Percentiles rank a stretch among this genome's conserved stretches.
phyloP scores from a whole-genome alignment of 805 yeast species.

The Schwanniomyces polymorphus region DNA sequence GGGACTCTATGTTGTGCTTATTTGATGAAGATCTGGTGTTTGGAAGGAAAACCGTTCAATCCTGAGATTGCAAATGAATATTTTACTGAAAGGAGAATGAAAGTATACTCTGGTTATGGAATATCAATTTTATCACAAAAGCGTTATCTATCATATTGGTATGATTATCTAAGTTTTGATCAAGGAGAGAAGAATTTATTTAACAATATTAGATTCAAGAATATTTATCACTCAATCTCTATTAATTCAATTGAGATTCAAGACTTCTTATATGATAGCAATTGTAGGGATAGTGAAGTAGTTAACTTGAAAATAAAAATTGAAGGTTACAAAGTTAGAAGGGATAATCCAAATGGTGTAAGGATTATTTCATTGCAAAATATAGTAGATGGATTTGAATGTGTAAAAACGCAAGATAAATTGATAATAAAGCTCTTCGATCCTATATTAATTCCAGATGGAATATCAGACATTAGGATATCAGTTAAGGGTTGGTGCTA shows the following conservation, averaged over 20 bases:
- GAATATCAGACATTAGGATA: slow-evolving; percentile 15
- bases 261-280: not conserved
- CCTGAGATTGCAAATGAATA: slow-evolving; percentile 40
- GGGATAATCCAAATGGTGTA: slow-evolving; percentile 4
- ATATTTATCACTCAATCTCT: not conserved
- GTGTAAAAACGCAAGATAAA: not conserved
- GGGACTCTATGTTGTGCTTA: slow-evolving; percentile 76
- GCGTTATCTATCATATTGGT: slow-evolving; percentile 63
- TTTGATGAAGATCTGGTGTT: slow-evolving; percentile 47
- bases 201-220: slow-evolving; percentile 8
- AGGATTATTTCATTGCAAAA: slow-evolving; percentile 1
- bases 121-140: slow-evolving; percentile 71
- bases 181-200: not conserved
- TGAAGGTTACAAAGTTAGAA: not conserved
- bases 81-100: slow-evolving; percentile 62
- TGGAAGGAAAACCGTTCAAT: not conserved
- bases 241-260: not conserved
- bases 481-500: slow-evolving; percentile 17
- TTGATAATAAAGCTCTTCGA: not conserved
- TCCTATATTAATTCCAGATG: not conserved
- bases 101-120: slow-evolving; percentile 56
- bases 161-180: slow-evolving; percentile 6
- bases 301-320: slow-evolving; percentile 5
- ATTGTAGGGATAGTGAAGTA: not conserved
- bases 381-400: not conserved